Conservation (phyloP, 1,284 basidiomycete species). For the Pisolithus thermaeus region DNA sequence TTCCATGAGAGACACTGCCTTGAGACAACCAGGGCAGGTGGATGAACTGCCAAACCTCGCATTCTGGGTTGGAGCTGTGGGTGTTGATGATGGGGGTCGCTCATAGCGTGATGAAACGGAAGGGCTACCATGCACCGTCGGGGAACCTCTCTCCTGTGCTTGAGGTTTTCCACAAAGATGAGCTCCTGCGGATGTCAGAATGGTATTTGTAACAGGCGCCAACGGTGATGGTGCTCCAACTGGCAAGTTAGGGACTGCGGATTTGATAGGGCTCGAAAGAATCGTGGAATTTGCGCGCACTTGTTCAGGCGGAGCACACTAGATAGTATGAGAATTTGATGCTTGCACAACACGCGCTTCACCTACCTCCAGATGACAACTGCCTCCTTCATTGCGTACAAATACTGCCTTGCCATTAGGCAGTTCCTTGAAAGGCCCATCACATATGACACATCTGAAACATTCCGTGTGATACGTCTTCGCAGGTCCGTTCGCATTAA, state of each 20-base stretch:
- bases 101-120: constrained; percentile 44
- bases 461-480: constrained; percentile 67
- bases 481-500: constrained; percentile 37
- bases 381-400: constrained; percentile 56
- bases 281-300: constrained; percentile 30
- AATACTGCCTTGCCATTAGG: constrained; percentile 59
- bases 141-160: constrained; percentile 6
- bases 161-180: constrained; percentile 5
- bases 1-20: constrained; percentile 73
- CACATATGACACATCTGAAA: constrained; percentile 66
- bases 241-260: constrained; percentile 15
- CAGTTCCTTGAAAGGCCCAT: constrained; percentile 55
- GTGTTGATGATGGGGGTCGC: constrained; percentile 36
- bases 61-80: constrained; percentile 33
- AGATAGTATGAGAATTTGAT: constrained; percentile 8
- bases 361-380: constrained; percentile 66
- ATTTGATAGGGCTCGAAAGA: constrained; percentile 17
- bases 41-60: constrained; percentile 63
- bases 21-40: constrained; percentile 66
- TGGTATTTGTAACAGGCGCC: constrained; percentile 17
- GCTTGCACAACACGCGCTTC: neutral
- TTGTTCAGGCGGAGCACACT: constrained; percentile 62
- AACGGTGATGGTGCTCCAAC: constrained; percentile 12
- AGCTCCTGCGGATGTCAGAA: constrained; percentile 18
- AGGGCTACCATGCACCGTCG: constrained; percentile 10